A percentile compares a stretch with the other conserved stretches of the same genome.
Conservation (phyloP, 306 rosid species). For the Lupinus albus region DNA sequence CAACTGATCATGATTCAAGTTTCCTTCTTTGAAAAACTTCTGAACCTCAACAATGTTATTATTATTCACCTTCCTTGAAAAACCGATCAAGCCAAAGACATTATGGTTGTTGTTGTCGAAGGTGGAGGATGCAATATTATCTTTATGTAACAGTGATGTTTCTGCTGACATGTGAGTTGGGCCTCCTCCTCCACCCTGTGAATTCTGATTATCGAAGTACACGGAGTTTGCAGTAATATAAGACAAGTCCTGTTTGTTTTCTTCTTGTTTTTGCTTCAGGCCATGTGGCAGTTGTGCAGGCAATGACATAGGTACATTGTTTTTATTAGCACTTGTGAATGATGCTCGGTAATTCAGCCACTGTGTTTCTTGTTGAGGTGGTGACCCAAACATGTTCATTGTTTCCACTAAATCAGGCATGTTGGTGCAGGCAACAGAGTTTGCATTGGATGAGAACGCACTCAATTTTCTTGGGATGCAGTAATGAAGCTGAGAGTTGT, state of each 20-base stretch:
- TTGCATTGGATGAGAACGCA: conserved; percentile 26
- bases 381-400: conserved; percentile 50
- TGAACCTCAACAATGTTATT: conserved; percentile 22
- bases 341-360: conserved; percentile 46
- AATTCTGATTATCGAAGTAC: conserved; percentile 44
- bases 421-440: neutral
- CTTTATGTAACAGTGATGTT: too few relatives aligned
- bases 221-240: conserved; percentile 39
- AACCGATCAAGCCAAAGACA: conserved; percentile 43
- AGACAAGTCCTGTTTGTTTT: conserved; percentile 51
- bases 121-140: neutral
- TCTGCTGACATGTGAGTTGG: conserved; percentile 59
- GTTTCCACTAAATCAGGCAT: conserved; percentile 33
- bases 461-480: conserved; percentile 29
- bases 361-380: conserved; percentile 42
- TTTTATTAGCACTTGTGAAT: conserved; percentile 6
- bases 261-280: conserved; percentile 61
- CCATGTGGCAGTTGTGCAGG: conserved; percentile 37
- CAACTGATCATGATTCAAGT: neutral
- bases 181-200: conserved; percentile 9
- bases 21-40: conserved; percentile 37
- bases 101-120: conserved; percentile 4
- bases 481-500: conserved; percentile 9
- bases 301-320: neutral
- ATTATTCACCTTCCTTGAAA: conserved; percentile 32